These are phyloP conservation scores for Parafenestella ontariensis DNA, from an alignment of 2,329 filamentous ascomycete genomes.

Conservation along the genomic window DNA sequence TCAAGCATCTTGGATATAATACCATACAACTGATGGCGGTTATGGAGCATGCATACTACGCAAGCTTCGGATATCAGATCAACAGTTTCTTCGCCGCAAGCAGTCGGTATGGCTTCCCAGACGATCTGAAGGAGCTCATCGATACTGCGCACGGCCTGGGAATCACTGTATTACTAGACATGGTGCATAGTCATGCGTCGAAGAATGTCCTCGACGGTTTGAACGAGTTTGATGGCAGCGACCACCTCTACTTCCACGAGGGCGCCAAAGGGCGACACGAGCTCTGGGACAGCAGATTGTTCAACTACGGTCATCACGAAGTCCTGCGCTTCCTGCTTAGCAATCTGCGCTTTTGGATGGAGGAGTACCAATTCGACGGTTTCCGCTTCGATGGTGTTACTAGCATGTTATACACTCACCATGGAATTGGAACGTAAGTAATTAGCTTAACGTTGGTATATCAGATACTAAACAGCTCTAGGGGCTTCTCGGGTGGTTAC, in stretches of 20 bases:
- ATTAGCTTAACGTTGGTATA: background rate
- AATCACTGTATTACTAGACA: conserved; percentile 88
- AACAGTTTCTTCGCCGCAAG: conserved; percentile 99
- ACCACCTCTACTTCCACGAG: conserved; percentile 94
- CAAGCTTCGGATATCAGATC: conserved; percentile 97
- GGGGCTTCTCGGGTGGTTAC: conserved; percentile 95
- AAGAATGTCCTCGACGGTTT: conserved; percentile 96
- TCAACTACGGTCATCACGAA: conserved; percentile 96
- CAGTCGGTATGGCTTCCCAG: conserved; percentile 90
- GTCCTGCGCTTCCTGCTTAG: conserved; percentile 95
- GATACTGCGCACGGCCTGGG: conserved; percentile 93
- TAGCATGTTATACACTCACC: conserved; percentile 95
- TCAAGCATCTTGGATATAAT: conserved; percentile 91
- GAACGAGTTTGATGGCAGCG: conserved; percentile 94
- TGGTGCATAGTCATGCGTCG: conserved; percentile 96
- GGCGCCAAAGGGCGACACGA: conserved; percentile 87
- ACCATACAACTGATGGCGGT: conserved; percentile 98
- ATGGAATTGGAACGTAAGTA: conserved; percentile 93
- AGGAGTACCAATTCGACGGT: conserved; percentile 94
- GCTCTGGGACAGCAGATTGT: conserved; percentile 93
- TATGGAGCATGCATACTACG: conserved; percentile 99
- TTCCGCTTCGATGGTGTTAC: conserved; percentile 98
- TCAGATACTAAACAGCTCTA: conserved; percentile 50
- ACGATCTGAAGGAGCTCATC: conserved; percentile 95
- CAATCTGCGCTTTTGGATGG: conserved; percentile 99